Conservation (phyloP, 495 filamentous ascomycete species). For the Penicillium verhagenii region DNA sequence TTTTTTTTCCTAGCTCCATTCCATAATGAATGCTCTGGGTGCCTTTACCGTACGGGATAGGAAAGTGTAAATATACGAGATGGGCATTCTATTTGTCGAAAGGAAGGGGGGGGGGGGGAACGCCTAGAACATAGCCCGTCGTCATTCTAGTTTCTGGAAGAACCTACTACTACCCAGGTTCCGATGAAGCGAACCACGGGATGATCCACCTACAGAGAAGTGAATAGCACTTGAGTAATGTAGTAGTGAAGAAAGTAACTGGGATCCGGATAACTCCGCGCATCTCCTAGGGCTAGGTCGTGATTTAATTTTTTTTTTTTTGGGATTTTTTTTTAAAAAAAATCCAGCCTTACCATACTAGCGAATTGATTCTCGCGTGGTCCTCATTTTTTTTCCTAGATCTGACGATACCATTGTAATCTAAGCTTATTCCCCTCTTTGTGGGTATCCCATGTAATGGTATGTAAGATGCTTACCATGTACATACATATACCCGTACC, state of each 20-base stretch:
- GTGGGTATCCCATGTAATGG: background rate
- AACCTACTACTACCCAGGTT: constrained; percentile 4
- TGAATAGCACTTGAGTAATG: too few species aligned
- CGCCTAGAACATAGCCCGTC: constrained; percentile 2
- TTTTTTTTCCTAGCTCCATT: background rate
- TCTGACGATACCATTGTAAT: background rate
- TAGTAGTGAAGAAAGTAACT: too few species aligned
- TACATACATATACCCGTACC: constrained; percentile 14
- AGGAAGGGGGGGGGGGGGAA: background rate
- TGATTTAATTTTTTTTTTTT: background rate
- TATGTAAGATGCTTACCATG: constrained; percentile 12
- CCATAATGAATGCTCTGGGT: background rate
- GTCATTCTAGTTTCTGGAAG: constrained; percentile 19
- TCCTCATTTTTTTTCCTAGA: constrained; percentile 2
- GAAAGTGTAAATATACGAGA: background rate
- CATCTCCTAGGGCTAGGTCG: constrained; percentile 4
- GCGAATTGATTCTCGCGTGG: constrained; percentile 7
- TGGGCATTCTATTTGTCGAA: background rate
- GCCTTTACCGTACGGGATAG: background rate
- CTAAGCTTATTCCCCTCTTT: background rate
- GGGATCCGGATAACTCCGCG: too few species aligned
- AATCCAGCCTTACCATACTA: background rate
- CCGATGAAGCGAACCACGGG: constrained; percentile 9
- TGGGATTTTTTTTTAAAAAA: too few species aligned
- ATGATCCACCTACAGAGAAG: background rate